Base-by-base conservation (phyloP, 306 rosid genomes). In the Albizia julibrissin region DNA sequence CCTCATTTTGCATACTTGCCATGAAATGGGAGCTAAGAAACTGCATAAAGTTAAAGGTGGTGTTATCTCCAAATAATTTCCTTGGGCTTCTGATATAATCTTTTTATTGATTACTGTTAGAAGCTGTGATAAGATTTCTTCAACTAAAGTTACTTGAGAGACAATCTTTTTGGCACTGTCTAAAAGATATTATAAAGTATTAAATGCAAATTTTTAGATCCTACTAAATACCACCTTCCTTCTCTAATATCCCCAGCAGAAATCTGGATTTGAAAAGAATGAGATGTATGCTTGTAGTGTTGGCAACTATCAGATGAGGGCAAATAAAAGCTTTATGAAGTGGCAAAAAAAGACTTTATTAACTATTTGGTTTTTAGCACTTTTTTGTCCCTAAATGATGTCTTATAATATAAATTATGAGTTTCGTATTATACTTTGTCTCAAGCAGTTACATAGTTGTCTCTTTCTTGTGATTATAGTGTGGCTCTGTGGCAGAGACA, bases 401-500 rank as follows among this genome's bases (percentile, higher is more conserved):
- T 66, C 24, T 18, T 52, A 21, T 75, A 66, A 77, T 71, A 39
- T 77, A 39, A 69, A 42, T 39, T 81, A 7, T 9, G 39, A 74
- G 69, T 70, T 78, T 78, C 67, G 12, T 73, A 27, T 50, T 69
- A 52, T 40, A 44, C 19, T 49, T 47, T 54, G 29, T 46, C 77
- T 65, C 52, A 11, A 34, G 24, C 37, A 43, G 69, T 37, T 46
- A 37, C 46, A 22, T 54, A 72, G 22, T 82, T 75, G 80, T 79
- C 46, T 70, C 58, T 21, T 59, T 75, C 24, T 74, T 82, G 76
- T 54, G 18, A 29, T 74, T 24, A 40, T 84, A 96, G 99, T 92
- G 91, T 79, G 99, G 97, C 74, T 89, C 97, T 69, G 99, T 96
- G 29, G 98, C 97, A 44, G 99, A 96, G 87, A 96, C 99, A 1